A percentile compares a stretch with the other conserved stretches of the same genome.
Conservation (phyloP, 495 filamentous ascomycete species). For the Glarea lozoyensis region DNA sequence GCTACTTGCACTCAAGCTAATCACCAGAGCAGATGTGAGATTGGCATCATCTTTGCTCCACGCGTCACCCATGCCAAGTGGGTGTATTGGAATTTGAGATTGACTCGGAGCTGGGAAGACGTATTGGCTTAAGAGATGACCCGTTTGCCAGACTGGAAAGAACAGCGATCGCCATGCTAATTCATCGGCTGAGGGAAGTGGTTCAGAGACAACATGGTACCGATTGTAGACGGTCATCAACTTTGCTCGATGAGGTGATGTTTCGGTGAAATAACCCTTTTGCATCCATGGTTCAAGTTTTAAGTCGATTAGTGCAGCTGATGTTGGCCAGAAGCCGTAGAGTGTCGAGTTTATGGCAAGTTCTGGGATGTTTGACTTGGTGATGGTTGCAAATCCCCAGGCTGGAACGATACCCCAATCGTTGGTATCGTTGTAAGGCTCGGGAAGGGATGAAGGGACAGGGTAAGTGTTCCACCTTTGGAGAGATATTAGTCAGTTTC, state of each 20-base stretch:
- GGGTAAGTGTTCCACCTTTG: slow-evolving; percentile 5
- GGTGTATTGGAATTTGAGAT: background rate
- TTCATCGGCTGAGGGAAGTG: background rate
- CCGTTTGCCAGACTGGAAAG: background rate
- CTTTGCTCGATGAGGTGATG: background rate
- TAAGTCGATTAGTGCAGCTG: background rate
- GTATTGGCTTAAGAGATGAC: background rate
- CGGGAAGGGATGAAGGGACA: slow-evolving; percentile 17
- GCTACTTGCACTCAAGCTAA: slow-evolving; percentile 23
- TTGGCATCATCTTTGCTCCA: background rate
- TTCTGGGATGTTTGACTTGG: too few species aligned
- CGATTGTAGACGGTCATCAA: slow-evolving; percentile 1
- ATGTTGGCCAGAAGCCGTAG: background rate
- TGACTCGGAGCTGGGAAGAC: background rate
- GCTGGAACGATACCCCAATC: slow-evolving; percentile 36
- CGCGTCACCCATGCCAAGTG: background rate
- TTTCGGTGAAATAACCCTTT: background rate
- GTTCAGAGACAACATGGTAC: background rate
- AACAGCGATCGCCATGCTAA: background rate
- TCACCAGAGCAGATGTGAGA: slow-evolving; percentile 11
- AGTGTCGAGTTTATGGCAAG: slow-evolving; percentile 24
- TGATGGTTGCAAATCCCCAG: slow-evolving; percentile 35
- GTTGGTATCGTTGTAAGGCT: slow-evolving; percentile 28
- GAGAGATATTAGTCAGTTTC: background rate
- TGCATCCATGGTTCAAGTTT: background rate